A percentile compares a stretch with the other conserved stretches of the same genome.
phyloP scores from a whole-genome alignment of 2,329 filamentous ascomycete genomes.

The Microthyrium microscopicum region DNA sequence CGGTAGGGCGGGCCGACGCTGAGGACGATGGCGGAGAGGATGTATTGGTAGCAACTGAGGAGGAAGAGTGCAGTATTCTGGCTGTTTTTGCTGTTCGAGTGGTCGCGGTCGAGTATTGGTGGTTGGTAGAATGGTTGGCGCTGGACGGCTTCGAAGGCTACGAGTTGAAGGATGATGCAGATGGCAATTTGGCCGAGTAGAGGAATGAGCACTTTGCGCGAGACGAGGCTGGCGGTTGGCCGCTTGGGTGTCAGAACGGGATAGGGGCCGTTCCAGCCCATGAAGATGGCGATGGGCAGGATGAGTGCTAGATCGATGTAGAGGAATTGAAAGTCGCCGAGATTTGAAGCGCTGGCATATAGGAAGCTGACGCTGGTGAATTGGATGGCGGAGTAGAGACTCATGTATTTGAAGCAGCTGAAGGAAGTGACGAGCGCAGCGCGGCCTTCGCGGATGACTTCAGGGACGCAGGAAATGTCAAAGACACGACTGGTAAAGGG shows the following conservation, averaged over 20 bases:
- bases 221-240: conserved; percentile 83
- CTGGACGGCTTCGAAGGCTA: conserved; percentile 58
- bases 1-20: conserved; percentile 86
- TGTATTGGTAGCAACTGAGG: conserved; percentile 87
- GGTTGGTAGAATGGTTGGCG: conserved; percentile 68
- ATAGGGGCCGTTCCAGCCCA: conserved; percentile 90
- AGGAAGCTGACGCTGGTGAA: conserved; percentile 95
- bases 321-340: conserved; percentile 95
- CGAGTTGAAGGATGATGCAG: conserved; percentile 59
- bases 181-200: conserved; percentile 77
- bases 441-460: conserved; percentile 83
- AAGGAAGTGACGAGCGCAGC: conserved; percentile 96
- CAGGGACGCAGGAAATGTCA: conserved; percentile 87
- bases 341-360: conserved; percentile 81
- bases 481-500: conserved; percentile 93
- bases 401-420: conserved; percentile 99
- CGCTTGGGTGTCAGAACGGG: conserved; percentile 63
- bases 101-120: conserved; percentile 57
- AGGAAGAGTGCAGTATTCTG: conserved; percentile 88
- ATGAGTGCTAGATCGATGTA: conserved; percentile 91
- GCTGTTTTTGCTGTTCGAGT: conserved; percentile 77
- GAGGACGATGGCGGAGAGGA: conserved; percentile 72
- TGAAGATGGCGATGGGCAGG: conserved; percentile 58
- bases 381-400: conserved; percentile 95
- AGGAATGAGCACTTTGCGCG: conserved; percentile 77